Percentiles rank a stretch among this genome's conserved stretches.
phyloP scores from a whole-genome alignment of 495 filamentous ascomycete species.

The Neurospora africana region DNA sequence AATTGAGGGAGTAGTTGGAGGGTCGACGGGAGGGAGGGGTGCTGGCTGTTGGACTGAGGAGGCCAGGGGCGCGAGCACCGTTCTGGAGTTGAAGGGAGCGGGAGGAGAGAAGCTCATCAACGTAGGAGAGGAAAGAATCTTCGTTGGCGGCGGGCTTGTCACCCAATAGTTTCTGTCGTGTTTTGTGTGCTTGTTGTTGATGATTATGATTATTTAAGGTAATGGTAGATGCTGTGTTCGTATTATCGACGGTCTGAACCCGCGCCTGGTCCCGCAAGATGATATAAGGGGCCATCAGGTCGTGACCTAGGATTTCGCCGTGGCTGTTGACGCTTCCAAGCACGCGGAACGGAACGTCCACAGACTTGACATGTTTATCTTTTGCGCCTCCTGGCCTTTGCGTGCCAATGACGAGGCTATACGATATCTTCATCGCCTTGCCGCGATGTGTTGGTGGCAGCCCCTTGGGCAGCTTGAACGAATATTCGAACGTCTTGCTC shows the following conservation, averaged over 20 bases:
- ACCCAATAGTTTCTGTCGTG: background rate
- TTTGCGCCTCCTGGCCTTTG: slow-evolving; percentile 68
- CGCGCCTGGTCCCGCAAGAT: slow-evolving; percentile 75
- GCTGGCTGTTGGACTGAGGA: slow-evolving; percentile 59
- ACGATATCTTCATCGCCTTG: slow-evolving; percentile 86
- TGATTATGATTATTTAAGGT: slow-evolving; percentile 1
- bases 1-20: slow-evolving; percentile 31
- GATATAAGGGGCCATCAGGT: slow-evolving; percentile 89
- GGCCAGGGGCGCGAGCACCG: slow-evolving; percentile 34
- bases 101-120: slow-evolving; percentile 65
- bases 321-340: slow-evolving; percentile 73
- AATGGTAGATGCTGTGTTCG: background rate
- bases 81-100: slow-evolving; percentile 36
- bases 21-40: slow-evolving; percentile 43
- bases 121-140: slow-evolving; percentile 64
- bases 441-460: slow-evolving; percentile 85
- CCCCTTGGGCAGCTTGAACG: slow-evolving; percentile 73
- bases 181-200: slow-evolving; percentile 5
- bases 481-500: slow-evolving; percentile 75
- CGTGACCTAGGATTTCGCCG: slow-evolving; percentile 58
- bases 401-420: slow-evolving; percentile 85
- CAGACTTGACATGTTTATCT: slow-evolving; percentile 78
- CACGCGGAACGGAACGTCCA: slow-evolving; percentile 91
- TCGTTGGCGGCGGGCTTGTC: slow-evolving; percentile 25
- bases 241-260: slow-evolving; percentile 40